Conservation (phyloP, 106 monocot genomes). For the Dendrobium officinale region DNA sequence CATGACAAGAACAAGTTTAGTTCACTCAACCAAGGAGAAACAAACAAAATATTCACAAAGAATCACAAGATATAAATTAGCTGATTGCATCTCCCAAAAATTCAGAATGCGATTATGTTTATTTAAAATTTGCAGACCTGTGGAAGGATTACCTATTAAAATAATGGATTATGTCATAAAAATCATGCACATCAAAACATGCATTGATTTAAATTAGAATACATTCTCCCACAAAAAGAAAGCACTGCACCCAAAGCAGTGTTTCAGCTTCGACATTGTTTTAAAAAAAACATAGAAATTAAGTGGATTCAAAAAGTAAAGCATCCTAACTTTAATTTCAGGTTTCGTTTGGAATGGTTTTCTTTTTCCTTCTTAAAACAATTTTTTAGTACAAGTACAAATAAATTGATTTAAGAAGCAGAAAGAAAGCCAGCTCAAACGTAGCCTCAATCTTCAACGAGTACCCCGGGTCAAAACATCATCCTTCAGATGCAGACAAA, state of each 20-base stretch:
- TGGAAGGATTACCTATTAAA: neutral
- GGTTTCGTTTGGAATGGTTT: too few species aligned
- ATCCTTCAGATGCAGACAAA: neutral
- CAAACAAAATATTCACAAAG: neutral
- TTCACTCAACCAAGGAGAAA: neutral
- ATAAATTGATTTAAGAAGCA: too few species aligned
- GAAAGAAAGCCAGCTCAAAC: too few species aligned
- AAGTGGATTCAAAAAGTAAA: neutral
- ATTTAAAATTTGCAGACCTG: neutral
- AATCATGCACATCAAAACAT: neutral
- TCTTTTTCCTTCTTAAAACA: too few species aligned
- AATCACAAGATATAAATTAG: neutral
- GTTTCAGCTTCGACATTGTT: neutral
- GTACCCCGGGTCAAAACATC: neutral
- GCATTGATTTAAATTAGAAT: neutral
- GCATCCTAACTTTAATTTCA: too few species aligned
- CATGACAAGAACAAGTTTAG: neutral
- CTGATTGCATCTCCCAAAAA: neutral
- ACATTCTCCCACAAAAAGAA: neutral
- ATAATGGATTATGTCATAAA: neutral
- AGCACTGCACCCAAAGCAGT: neutral
- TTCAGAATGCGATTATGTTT: neutral
- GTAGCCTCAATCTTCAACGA: too few species aligned
- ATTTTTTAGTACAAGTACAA: too few species aligned
- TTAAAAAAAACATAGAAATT: neutral